Percentiles rank a stretch among this genome's conserved stretches.
phyloP scores from a whole-genome alignment of 83 land plant species.

The Thuja plicata region DNA sequence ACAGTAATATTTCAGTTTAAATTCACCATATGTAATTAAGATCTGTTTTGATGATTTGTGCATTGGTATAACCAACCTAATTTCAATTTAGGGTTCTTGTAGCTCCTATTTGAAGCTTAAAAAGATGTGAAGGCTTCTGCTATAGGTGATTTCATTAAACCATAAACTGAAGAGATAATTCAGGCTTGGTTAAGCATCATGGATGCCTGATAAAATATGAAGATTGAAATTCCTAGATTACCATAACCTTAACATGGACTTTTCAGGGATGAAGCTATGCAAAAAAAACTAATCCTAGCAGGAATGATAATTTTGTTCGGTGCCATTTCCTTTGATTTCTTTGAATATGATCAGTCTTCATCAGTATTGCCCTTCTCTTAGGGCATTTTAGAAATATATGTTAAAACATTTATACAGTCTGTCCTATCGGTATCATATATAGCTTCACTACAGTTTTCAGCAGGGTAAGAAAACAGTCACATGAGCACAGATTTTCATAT shows the following conservation, averaged over 20 bases:
- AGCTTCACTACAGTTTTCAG: neutral
- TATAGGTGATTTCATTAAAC: too few relatives aligned
- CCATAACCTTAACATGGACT: neutral
- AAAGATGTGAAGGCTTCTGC: too few relatives aligned
- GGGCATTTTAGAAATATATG: neutral
- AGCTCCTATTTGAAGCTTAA: too few relatives aligned
- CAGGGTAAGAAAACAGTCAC: too few relatives aligned
- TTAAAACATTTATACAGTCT: neutral
- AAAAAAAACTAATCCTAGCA: neutral
- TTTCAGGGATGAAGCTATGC: neutral
- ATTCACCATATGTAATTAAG: too few relatives aligned
- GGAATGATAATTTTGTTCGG: neutral
- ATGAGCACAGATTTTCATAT: too few relatives aligned
- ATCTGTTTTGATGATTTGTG: too few relatives aligned
- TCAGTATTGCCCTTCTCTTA: neutral
- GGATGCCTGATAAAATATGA: neutral
- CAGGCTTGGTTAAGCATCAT: neutral
- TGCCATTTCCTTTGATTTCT: neutral
- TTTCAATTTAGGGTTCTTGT: too few relatives aligned
- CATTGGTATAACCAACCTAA: too few relatives aligned
- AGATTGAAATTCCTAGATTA: neutral
- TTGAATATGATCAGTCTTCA: too few relatives aligned
- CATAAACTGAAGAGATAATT: neutral
- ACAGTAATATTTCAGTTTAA: too few relatives aligned
- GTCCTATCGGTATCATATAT: neutral